Conservation (phyloP, 768 basidiomycete genomes). For the Dendrothele bispora region DNA sequence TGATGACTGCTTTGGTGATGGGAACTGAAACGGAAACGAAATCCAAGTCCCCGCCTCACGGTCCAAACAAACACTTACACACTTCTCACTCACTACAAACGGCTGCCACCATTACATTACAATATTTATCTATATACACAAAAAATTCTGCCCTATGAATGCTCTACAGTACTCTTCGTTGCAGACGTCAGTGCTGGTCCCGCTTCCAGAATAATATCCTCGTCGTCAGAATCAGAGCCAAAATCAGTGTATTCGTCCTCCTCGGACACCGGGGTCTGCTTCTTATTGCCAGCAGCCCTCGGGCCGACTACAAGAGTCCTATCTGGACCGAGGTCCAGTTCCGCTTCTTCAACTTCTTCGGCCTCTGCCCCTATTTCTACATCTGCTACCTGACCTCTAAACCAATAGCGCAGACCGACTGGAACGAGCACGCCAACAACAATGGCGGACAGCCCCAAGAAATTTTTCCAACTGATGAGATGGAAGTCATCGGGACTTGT, state of each 20-base stretch:
- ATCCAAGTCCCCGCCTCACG: no score
- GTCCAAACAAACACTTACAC: no score
- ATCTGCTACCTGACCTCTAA: slow-evolving; percentile 59
- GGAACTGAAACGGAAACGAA: no score
- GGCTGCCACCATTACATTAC: no score
- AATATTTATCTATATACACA: no score
- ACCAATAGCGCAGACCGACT: slow-evolving; percentile 84
- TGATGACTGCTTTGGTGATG: no score
- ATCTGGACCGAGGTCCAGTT: not conserved
- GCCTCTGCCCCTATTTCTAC: slow-evolving; percentile 22
- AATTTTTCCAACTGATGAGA: slow-evolving; percentile 89
- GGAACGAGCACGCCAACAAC: slow-evolving; percentile 93
- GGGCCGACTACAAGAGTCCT: not conserved
- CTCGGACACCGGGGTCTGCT: slow-evolving; percentile 7
- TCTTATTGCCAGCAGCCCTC: not conserved
- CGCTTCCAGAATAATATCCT: slow-evolving; percentile 73
- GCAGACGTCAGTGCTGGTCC: slow-evolving; percentile 67
- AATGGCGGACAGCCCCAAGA: slow-evolving; percentile 80
- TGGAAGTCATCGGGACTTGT: slow-evolving; percentile 92
- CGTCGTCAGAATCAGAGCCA: slow-evolving; percentile 52
- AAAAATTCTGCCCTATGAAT: no score
- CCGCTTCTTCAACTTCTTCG: slow-evolving; percentile 21
- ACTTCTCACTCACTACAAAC: no score
- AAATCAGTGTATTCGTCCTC: slow-evolving; percentile 40
- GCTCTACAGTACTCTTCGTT: no score